A percentile compares a stretch with the other conserved stretches of the same genome.
Conservation (phyloP, 225 moss, liverwort and hornwort species). For the Marchantia paleacea region DNA sequence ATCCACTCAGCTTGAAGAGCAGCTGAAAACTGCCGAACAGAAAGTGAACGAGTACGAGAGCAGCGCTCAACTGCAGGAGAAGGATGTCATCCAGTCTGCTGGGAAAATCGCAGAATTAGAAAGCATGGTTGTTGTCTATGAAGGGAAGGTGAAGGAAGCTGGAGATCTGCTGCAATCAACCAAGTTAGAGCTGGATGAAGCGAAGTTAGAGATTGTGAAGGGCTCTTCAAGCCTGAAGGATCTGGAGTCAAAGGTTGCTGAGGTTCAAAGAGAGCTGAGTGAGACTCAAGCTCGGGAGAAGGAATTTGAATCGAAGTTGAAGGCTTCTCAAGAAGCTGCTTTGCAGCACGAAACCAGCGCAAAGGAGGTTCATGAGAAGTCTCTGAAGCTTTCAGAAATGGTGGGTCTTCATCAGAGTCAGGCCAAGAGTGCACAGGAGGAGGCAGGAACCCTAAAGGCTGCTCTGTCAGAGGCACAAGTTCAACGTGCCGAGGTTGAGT, state of each 20-base stretch:
- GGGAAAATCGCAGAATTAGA: constrained; percentile 42
- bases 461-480: constrained; percentile 36
- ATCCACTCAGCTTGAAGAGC: constrained; percentile 26
- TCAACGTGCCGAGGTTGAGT: constrained; percentile 28
- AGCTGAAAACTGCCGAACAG: constrained; percentile 32
- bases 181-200: constrained; percentile 30
- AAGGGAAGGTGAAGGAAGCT: constrained; percentile 46
- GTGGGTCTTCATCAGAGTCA: constrained; percentile 33
- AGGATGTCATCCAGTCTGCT: constrained; percentile 23
- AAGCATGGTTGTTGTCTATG: constrained; percentile 41
- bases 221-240: constrained; percentile 20
- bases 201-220: constrained; percentile 15
- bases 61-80: constrained; percentile 26
- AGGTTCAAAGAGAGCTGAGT: constrained; percentile 24
- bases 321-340: constrained; percentile 25
- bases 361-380: constrained; percentile 32
- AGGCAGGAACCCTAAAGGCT: constrained; percentile 32
- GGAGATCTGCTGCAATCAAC: constrained; percentile 31
- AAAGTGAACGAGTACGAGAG: constrained; percentile 30
- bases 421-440: constrained; percentile 28
- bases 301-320: constrained; percentile 28
- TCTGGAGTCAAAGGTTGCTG: constrained; percentile 1
- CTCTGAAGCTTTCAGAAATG: constrained; percentile 39
- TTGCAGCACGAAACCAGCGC: constrained; percentile 32
- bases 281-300: constrained; percentile 25